Evolutionary conservation across 2,329 filamentous ascomycete species (phyloP).

Genomic region (Daldinia eschscholtzii): DNA sequence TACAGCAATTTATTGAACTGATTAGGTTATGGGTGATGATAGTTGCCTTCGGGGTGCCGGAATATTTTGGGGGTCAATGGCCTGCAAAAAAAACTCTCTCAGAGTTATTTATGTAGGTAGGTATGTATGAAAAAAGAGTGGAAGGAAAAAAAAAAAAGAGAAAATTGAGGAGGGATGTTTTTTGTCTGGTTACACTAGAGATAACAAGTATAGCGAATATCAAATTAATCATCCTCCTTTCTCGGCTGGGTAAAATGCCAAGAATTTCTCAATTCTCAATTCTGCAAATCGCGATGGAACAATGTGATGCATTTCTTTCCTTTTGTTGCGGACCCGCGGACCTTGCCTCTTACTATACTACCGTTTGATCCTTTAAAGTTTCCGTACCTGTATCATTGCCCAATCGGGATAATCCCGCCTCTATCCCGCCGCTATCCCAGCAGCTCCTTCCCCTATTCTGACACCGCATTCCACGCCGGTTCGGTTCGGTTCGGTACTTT

Average conservation of each 20-base stretch:
- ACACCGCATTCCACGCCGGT: slow-evolving; percentile 11
- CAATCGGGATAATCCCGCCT: slow-evolving; percentile 38
- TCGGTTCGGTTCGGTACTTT: slow-evolving; percentile 6
- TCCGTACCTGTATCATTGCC: slow-evolving; percentile 28
- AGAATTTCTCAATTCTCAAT: slow-evolving; percentile 20
- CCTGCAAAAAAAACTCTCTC: slow-evolving; percentile 18
- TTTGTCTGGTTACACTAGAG: slow-evolving; percentile 39
- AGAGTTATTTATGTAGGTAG: not conserved
- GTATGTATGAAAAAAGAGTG: slow-evolving; percentile 6
- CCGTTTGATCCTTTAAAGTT: slow-evolving; percentile 36
- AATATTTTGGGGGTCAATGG: slow-evolving; percentile 21
- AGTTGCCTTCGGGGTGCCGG: slow-evolving; percentile 32
- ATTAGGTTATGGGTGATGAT: slow-evolving; percentile 33
- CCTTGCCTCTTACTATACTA: slow-evolving; percentile 13
- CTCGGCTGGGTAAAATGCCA: slow-evolving; percentile 41
- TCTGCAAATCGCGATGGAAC: slow-evolving; percentile 37
- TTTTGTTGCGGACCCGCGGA: not conserved
- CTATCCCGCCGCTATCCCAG: slow-evolving; percentile 11
- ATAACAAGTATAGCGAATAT: slow-evolving; percentile 29
- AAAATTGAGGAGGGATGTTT: slow-evolving; percentile 18
- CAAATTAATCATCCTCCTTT: slow-evolving; percentile 41
- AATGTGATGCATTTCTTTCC: slow-evolving; percentile 25
- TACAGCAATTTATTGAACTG: slow-evolving; percentile 19
- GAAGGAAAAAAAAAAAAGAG: slow-evolving; percentile 5
- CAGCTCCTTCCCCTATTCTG: slow-evolving; percentile 26